A percentile compares a stretch with the other conserved stretches of the same genome.
Evolutionary conservation across 176 grass and related monocot species (phyloP).

Genomic region (Musa itinerans): DNA sequence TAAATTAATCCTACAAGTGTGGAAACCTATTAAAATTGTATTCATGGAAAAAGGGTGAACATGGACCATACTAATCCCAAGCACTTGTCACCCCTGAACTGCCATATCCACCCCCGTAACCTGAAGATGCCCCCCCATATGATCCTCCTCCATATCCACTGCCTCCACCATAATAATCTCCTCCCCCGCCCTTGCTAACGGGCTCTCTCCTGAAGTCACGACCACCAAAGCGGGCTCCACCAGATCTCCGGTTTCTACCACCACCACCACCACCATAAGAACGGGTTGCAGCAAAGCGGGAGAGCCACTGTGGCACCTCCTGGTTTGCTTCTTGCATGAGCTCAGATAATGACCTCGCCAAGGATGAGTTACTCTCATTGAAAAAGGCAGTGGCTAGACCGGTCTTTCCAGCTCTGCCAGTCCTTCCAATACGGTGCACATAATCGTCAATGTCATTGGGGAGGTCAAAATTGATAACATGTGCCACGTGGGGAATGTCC

Average conservation of each 20-base stretch:
- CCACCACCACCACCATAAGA: background rate
- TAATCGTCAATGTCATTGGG: background rate
- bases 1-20: too few relatives aligned
- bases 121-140: background rate
- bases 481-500: background rate
- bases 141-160: too few relatives aligned
- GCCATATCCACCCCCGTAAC: background rate
- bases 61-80: background rate
- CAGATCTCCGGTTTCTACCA: background rate
- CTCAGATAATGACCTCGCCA: background rate
- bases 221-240: background rate
- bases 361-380: background rate
- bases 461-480: conserved; percentile 1
- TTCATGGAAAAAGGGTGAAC: too few relatives aligned
- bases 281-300: background rate
- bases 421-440: conserved; percentile 1
- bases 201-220: background rate
- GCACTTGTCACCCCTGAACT: conserved; percentile 1
- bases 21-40: too few relatives aligned
- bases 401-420: background rate
- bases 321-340: background rate
- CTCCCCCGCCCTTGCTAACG: background rate
- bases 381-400: background rate
- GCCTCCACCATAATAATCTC: conserved; percentile 1
- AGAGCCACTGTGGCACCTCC: background rate